Conservation (phyloP, 176 grass and related monocot genomes). For the Aegilops longissima region DNA sequence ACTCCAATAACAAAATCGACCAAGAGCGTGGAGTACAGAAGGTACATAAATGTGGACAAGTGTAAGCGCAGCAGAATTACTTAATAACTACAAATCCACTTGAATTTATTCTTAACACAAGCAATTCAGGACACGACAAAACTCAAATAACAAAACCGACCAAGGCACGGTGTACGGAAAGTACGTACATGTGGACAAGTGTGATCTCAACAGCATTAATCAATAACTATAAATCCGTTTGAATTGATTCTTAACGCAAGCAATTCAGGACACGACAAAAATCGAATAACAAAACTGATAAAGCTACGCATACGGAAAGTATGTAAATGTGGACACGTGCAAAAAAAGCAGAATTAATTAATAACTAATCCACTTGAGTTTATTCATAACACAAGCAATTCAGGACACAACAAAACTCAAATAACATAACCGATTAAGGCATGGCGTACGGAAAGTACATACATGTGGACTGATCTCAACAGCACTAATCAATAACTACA, state of each 20-base stretch:
- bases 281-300: not conserved
- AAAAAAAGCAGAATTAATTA: not conserved
- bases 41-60: not conserved
- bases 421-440: not conserved
- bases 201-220: not conserved
- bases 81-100: not conserved
- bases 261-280: not conserved
- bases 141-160: not conserved
- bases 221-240: not conserved
- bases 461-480: not conserved
- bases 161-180: not conserved
- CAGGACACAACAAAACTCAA: slow-evolving; percentile 12
- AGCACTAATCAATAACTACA: not conserved
- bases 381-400: not conserved
- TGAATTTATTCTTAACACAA: too few species aligned
- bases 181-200: not conserved
- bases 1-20: not conserved
- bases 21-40: not conserved
- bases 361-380: not conserved
- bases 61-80: not conserved
- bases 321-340: not conserved
- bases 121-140: too few species aligned
- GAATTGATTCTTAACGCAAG: too few species aligned
- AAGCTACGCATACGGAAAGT: not conserved
- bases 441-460: not conserved